Evolutionary conservation across 257 asterid species (phyloP).

Genomic region (Nicotiana tabacum): DNA sequence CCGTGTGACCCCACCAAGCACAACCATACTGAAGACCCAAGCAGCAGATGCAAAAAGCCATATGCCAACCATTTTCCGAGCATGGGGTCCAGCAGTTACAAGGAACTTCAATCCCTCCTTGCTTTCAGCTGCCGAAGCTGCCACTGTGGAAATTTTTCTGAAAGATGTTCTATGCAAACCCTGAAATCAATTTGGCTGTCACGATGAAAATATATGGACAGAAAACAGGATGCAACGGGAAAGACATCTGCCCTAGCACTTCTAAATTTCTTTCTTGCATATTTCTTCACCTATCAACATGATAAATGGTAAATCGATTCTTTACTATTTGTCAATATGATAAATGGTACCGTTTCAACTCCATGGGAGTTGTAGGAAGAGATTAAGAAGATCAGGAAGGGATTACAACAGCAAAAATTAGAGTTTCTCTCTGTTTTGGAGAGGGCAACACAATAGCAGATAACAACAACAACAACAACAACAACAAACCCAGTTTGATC

Average conservation of each 20-base stretch:
- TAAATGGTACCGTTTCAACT: too few relatives aligned
- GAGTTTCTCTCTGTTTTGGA: too few relatives aligned
- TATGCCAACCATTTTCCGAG: constrained; percentile 76
- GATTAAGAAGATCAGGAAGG: too few relatives aligned
- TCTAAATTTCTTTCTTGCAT: neutral
- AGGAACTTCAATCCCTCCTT: constrained; percentile 55
- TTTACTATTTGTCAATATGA: too few relatives aligned
- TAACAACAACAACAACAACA: too few relatives aligned
- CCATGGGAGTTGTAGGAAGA: too few relatives aligned
- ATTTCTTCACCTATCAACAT: neutral
- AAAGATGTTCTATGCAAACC: constrained; percentile 30
- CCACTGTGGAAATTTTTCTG: constrained; percentile 50
- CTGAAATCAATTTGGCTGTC: constrained; percentile 27
- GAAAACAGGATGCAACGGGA: neutral
- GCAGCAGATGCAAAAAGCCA: constrained; percentile 94
- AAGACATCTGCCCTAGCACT: neutral
- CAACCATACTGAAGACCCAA: constrained; percentile 97
- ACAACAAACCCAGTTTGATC: too few relatives aligned
- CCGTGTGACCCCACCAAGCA: constrained; percentile 91
- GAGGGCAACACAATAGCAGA: too few relatives aligned
- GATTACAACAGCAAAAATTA: too few relatives aligned
- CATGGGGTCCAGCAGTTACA: constrained; percentile 81
- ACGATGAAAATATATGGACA: neutral
- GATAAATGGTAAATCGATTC: too few relatives aligned
- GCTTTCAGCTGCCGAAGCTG: constrained; percentile 37